Percentiles rank a stretch among this genome's conserved stretches.
Conservation (phyloP, 257 asterid genomes). For the Avicennia marina region DNA sequence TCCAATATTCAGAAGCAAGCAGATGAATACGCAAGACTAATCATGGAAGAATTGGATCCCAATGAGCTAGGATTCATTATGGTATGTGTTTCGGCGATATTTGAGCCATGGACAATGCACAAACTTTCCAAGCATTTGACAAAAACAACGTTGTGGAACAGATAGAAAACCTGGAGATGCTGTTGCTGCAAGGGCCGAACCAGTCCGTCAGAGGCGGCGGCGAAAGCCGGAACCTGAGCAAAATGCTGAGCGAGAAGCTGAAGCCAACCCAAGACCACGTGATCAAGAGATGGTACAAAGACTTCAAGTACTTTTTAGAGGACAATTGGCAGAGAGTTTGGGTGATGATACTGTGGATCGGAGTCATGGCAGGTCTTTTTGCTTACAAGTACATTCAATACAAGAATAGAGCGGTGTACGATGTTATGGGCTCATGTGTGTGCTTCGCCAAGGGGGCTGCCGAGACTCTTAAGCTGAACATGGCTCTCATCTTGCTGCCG, state of each 20-base stretch:
- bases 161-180: conserved; percentile 84
- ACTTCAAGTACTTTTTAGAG: conserved; percentile 47
- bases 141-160: conserved; percentile 13
- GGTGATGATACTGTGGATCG: conserved; percentile 85
- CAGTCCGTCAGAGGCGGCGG: conserved; percentile 51
- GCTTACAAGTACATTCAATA: conserved; percentile 74
- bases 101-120: too few relatives aligned
- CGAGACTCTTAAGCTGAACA: conserved; percentile 90
- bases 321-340: conserved; percentile 96
- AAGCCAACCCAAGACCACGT: conserved; percentile 50
- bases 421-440: conserved; percentile 80
- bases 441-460: conserved; percentile 95
- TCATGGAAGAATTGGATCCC: conserved; percentile 96
- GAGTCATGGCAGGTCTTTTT: conserved; percentile 78
- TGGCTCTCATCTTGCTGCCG: conserved; percentile 80
- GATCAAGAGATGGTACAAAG: conserved; percentile 45
- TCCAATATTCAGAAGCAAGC: conserved; percentile 86
- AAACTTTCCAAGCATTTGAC: too few relatives aligned
- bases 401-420: conserved; percentile 42
- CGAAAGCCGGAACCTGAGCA: conserved; percentile 74
- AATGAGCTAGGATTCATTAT: conserved; percentile 59
- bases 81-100: too few relatives aligned
- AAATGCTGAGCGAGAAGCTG: conserved; percentile 84
- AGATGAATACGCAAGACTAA: conserved; percentile 87
- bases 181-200: conserved; percentile 75